These are phyloP conservation scores for Microcera coccophila DNA, from an alignment of 2,329 filamentous ascomycete species.

Conservation along the genomic window DNA sequence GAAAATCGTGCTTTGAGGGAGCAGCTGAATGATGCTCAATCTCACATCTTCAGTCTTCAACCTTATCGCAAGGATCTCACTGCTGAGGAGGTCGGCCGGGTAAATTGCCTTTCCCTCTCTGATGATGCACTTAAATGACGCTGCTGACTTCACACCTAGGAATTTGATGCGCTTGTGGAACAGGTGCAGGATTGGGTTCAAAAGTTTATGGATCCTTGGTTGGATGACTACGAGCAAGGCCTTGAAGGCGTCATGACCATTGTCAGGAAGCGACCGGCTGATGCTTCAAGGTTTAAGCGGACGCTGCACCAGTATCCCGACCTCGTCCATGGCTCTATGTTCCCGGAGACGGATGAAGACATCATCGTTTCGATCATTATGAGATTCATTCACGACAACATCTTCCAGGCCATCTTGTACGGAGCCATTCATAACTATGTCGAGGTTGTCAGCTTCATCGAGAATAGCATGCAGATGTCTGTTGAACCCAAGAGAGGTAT, in stretches of 20 bases:
- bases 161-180: slow-evolving; percentile 35
- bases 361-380: slow-evolving; percentile 34
- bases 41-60: slow-evolving; percentile 40
- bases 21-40: slow-evolving; percentile 34
- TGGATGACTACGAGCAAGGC: slow-evolving; percentile 26
- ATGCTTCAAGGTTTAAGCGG: slow-evolving; percentile 26
- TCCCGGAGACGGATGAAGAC: slow-evolving; percentile 38
- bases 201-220: slow-evolving; percentile 30
- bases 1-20: slow-evolving; percentile 30
- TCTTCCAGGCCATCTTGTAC: slow-evolving; percentile 35
- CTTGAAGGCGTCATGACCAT: slow-evolving; percentile 19
- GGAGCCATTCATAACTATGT: slow-evolving; percentile 21
- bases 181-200: slow-evolving; percentile 35
- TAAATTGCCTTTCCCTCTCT: slow-evolving; percentile 16
- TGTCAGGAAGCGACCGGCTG: slow-evolving; percentile 21
- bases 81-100: slow-evolving; percentile 33
- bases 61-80: slow-evolving; percentile 39
- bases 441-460: slow-evolving; percentile 31
- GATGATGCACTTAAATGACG: background rate
- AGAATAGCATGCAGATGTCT: slow-evolving; percentile 32
- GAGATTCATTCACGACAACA: slow-evolving; percentile 33
- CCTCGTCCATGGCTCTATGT: slow-evolving; percentile 29
- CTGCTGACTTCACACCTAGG: slow-evolving; percentile 24
- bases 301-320: slow-evolving; percentile 30
- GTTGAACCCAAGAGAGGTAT: slow-evolving; percentile 38